Conservation (phyloP, 805 yeast species). For the Sugiyamaella americana region DNA sequence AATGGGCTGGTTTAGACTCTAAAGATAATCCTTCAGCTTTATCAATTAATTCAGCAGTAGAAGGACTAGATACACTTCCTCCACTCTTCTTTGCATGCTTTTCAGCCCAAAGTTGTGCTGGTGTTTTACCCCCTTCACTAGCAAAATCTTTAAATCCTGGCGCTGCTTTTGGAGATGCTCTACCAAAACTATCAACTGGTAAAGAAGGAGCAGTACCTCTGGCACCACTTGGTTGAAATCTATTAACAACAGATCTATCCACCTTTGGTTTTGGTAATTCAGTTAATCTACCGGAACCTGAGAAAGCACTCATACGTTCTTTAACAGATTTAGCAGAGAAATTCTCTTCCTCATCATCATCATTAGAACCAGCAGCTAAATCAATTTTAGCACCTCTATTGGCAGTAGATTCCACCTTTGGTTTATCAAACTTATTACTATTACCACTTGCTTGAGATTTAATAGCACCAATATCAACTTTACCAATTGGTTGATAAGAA, state of each 20-base stretch:
- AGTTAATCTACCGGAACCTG: conserved; percentile 47
- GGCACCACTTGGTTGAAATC: conserved; percentile 27
- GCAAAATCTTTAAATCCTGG: conserved; percentile 49
- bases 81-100: conserved; percentile 54
- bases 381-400: conserved; percentile 22
- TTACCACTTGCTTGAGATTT: conserved; percentile 32
- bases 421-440: neutral
- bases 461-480: conserved; percentile 45
- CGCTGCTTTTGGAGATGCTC: conserved; percentile 11
- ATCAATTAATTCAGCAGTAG: conserved; percentile 23
- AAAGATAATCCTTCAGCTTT: conserved; percentile 17
- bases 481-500: conserved; percentile 57
- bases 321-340: conserved; percentile 24
- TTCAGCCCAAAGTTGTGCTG: conserved; percentile 95
- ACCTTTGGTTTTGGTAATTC: conserved; percentile 61
- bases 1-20: conserved; percentile 9
- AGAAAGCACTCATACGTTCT: conserved; percentile 32
- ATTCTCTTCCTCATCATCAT: conserved; percentile 18
- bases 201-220: conserved; percentile 34
- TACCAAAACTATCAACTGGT: conserved; percentile 14
- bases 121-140: conserved; percentile 73
- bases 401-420: conserved; percentile 1
- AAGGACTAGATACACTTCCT: conserved; percentile 25
- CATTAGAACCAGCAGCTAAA: conserved; percentile 15
- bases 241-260: conserved; percentile 19